phyloP scores from a whole-genome alignment of 2,329 filamentous ascomycete genomes.

The Lasiodiplodia gonubiensis region DNA sequence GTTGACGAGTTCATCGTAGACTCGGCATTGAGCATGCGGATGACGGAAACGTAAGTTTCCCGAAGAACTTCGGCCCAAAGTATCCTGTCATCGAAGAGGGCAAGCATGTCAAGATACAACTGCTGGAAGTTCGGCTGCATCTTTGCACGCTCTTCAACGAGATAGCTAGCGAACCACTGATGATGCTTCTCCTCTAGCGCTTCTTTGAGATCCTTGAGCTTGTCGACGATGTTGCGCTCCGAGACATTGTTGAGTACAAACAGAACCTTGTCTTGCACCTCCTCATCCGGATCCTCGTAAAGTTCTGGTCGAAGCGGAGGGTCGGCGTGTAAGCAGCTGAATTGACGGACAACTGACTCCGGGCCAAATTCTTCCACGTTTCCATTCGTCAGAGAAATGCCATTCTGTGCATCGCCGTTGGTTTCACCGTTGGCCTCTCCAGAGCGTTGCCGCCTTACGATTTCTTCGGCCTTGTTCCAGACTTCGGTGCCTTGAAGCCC shows the following conservation, averaged over 20 bases:
- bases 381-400: constrained; percentile 69
- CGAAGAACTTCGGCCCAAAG: constrained; percentile 90
- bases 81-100: constrained; percentile 76
- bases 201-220: constrained; percentile 80
- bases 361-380: constrained; percentile 44
- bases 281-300: constrained; percentile 83
- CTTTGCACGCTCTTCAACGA: constrained; percentile 95
- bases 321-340: constrained; percentile 79
- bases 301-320: constrained; percentile 65
- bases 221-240: constrained; percentile 81
- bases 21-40: constrained; percentile 89
- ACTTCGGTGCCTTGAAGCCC: constrained; percentile 85
- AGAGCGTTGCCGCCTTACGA: constrained; percentile 71
- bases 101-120: constrained; percentile 88
- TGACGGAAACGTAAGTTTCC: constrained; percentile 87
- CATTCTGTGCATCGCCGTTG: constrained; percentile 52
- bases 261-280: constrained; percentile 88
- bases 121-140: constrained; percentile 96
- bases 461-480: constrained; percentile 80
- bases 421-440: constrained; percentile 63
- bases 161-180: constrained; percentile 94
- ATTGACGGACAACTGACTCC: constrained; percentile 72
- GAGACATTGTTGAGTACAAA: constrained; percentile 98
- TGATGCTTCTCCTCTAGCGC: constrained; percentile 81
- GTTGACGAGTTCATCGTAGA: constrained; percentile 81